Conservation (phyloP, 441 rosid genomes). For the Cnidoscolus chayamansa region DNA sequence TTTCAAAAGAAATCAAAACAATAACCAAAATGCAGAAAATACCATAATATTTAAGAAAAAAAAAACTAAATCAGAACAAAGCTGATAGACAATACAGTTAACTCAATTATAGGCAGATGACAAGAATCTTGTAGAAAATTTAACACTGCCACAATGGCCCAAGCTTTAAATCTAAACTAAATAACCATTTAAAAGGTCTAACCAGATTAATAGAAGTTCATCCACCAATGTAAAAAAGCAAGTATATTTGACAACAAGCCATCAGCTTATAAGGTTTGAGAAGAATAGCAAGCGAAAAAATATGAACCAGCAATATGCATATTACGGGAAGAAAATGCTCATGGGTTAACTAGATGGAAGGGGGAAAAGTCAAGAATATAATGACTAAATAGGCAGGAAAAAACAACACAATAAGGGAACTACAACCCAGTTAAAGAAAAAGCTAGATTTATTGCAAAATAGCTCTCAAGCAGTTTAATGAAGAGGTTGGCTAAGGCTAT, state of each 20-base stretch:
- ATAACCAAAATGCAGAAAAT: conserved; percentile 18
- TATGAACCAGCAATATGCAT: neutral
- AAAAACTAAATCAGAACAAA: neutral
- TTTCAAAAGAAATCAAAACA: conserved; percentile 26
- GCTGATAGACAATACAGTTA: neutral
- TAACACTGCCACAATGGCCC: neutral
- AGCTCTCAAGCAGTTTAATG: neutral
- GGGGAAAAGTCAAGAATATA: neutral
- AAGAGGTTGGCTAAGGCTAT: neutral
- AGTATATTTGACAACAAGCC: neutral
- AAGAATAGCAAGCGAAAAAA: neutral
- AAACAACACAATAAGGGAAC: neutral
- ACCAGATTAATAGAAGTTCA: neutral
- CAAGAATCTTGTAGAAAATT: neutral
- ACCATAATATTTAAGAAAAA: conserved; percentile 16
- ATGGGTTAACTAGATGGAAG: neutral
- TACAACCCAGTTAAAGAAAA: neutral
- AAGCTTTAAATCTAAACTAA: neutral
- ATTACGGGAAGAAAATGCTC: neutral
- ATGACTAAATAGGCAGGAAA: neutral
- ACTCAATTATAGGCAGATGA: neutral
- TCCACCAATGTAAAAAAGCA: neutral
- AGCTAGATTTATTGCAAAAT: neutral
- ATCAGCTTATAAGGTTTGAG: neutral
- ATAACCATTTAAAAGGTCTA: neutral